Conservation (phyloP, 805 yeast genomes). For the Candida bentonensis region DNA sequence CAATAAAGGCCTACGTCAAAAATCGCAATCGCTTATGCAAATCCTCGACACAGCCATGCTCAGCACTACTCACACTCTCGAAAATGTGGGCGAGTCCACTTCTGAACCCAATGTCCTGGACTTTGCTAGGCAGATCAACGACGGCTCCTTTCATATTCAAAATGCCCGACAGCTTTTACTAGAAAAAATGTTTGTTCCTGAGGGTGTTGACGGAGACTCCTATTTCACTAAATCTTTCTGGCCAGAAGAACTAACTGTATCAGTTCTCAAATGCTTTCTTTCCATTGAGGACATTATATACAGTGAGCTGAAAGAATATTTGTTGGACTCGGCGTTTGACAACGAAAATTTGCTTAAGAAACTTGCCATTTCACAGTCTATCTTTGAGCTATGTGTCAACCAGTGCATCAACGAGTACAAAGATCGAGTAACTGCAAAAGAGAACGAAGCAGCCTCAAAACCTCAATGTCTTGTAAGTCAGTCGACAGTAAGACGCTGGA, state of each 20-base stretch:
- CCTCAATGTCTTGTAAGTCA: not conserved
- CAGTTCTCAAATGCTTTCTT: not conserved
- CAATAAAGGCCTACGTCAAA: conserved; percentile 10
- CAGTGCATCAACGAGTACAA: conserved; percentile 5
- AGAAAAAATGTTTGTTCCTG: conserved; percentile 1
- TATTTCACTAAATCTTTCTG: not conserved
- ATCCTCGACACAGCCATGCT: conserved; percentile 14
- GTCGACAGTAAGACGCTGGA: conserved; percentile 11
- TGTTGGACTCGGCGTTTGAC: not conserved
- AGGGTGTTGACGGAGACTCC: not conserved
- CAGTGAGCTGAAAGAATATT: not conserved
- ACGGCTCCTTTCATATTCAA: conserved; percentile 21
- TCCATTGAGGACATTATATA: not conserved
- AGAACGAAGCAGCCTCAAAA: conserved; percentile 7
- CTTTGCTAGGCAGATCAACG: conserved; percentile 19
- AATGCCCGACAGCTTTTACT: conserved; percentile 25
- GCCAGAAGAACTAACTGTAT: not conserved
- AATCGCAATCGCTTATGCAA: conserved; percentile 11
- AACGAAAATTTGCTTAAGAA: not conserved
- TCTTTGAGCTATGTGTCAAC: conserved; percentile 13
- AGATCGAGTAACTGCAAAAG: conserved; percentile 5
- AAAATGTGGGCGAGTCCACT: conserved; percentile 4
- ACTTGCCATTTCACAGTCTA: conserved; percentile 7
- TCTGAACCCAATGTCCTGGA: conserved; percentile 9
- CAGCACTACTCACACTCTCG: conserved; percentile 9